Percentiles rank a stretch among this genome's conserved stretches.
Conservation (phyloP, 352 stramenopile genomes). For the Phytophthora cactorum region DNA sequence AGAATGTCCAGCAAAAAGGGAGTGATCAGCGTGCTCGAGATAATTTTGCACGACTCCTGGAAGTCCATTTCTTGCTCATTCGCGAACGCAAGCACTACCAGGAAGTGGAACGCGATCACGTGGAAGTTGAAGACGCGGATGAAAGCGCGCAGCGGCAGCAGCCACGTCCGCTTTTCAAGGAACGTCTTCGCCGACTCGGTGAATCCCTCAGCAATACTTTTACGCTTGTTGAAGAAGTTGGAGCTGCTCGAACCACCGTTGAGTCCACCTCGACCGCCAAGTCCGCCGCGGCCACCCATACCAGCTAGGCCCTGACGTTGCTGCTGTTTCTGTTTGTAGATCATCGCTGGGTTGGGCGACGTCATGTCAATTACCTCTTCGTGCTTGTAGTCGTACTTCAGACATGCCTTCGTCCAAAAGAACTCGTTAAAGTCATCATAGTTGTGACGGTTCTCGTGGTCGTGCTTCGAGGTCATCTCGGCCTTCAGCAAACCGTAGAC, state of each 20-base stretch:
- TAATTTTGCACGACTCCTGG: constrained; percentile 79
- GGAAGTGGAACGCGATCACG: constrained; percentile 96
- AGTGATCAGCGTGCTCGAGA: constrained; percentile 94
- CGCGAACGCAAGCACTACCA: constrained; percentile 93
- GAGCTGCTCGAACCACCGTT: constrained; percentile 28
- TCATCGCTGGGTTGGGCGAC: constrained; percentile 63
- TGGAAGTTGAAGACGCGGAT: constrained; percentile 98
- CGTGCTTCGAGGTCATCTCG: constrained; percentile 90
- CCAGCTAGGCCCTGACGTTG: constrained; percentile 43
- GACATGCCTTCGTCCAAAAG: constrained; percentile 97
- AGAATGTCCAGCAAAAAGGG: constrained; percentile 89
- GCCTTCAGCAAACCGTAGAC: constrained; percentile 90
- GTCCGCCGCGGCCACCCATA: constrained; percentile 17
- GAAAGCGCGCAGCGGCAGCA: constrained; percentile 95
- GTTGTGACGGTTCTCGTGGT: constrained; percentile 96
- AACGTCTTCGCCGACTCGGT: constrained; percentile 96
- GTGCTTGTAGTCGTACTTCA: constrained; percentile 95
- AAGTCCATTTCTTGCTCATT: constrained; percentile 92
- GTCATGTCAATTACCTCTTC: constrained; percentile 81
- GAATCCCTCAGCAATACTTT: constrained; percentile 92
- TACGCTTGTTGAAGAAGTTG: constrained; percentile 53
- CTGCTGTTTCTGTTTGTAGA: constrained; percentile 63
- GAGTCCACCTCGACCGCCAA: constrained; percentile 35
- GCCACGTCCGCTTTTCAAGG: constrained; percentile 97
- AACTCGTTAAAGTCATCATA: constrained; percentile 99